Conservation (phyloP, 208 protist species). For the Trypanosoma cruzi region DNA sequence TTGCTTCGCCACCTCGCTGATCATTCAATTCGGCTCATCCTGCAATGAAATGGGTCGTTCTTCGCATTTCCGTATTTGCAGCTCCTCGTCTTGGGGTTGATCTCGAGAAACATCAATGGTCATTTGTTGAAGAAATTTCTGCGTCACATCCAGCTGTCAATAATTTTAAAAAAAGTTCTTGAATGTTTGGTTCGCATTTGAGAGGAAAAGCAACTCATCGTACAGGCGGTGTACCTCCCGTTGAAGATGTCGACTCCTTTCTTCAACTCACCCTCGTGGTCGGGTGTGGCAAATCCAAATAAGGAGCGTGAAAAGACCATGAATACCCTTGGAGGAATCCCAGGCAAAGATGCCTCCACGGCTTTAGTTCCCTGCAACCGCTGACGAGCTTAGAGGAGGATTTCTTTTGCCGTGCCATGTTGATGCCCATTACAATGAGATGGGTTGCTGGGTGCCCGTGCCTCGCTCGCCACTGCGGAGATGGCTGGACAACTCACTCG, state of each 20-base stretch:
- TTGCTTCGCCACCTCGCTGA: conserved; percentile 38
- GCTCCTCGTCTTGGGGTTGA: conserved; percentile 40
- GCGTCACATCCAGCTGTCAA: conserved; percentile 37
- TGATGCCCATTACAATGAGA: not conserved
- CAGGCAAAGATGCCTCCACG: not conserved
- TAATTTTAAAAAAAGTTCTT: conserved; percentile 32
- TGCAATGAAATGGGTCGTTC: not conserved
- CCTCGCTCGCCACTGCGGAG: not conserved
- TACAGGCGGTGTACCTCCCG: conserved; percentile 52
- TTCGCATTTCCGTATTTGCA: conserved; percentile 27
- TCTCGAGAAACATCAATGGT: conserved; percentile 49
- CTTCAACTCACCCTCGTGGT: conserved; percentile 15
- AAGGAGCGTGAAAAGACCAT: not conserved
- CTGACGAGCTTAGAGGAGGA: conserved; percentile 50
- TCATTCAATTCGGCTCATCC: conserved; percentile 27
- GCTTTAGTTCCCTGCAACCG: conserved; percentile 41
- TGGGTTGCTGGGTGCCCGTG: not conserved
- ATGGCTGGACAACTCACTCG: not conserved
- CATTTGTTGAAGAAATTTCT: conserved; percentile 39
- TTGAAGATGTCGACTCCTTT: conserved; percentile 33
- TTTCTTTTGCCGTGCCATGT: conserved; percentile 29
- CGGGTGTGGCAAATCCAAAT: not conserved
- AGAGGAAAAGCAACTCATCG: conserved; percentile 53
- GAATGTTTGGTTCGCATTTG: conserved; percentile 47
- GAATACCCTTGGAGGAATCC: not conserved